Evolutionary conservation across 495 filamentous ascomycete genomes (phyloP).

Genomic region (Opeltia flavorubescens): DNA sequence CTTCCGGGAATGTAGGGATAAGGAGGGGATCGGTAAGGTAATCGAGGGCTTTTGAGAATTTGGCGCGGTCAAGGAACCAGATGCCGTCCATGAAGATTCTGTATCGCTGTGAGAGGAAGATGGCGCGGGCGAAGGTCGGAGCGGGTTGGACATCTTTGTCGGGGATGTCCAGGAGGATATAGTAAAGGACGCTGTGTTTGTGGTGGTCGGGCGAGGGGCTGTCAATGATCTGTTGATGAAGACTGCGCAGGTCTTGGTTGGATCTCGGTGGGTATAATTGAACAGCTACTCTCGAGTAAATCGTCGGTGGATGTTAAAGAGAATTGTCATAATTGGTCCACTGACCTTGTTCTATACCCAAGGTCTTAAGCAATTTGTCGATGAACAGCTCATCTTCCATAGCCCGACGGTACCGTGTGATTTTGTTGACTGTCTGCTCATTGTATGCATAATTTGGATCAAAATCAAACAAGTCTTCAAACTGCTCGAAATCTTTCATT

Average conservation of each 20-base stretch:
- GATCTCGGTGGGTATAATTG: conserved; percentile 57
- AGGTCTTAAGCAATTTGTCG: conserved; percentile 54
- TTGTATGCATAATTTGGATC: conserved; percentile 50
- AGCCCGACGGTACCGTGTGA: conserved; percentile 44
- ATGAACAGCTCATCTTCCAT: conserved; percentile 59
- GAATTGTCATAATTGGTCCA: not conserved
- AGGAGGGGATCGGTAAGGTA: conserved; percentile 62
- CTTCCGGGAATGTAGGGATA: conserved; percentile 65
- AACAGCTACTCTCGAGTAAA: conserved; percentile 24
- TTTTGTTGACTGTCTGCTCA: conserved; percentile 38
- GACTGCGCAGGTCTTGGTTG: conserved; percentile 44
- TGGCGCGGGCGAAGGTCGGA: conserved; percentile 36
- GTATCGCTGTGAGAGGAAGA: conserved; percentile 52
- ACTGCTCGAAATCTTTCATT: conserved; percentile 28
- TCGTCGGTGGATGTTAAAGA: not conserved
- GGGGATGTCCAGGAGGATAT: conserved; percentile 63
- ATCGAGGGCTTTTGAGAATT: conserved; percentile 58
- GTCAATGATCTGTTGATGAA: conserved; percentile 49
- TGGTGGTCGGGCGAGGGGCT: conserved; percentile 48
- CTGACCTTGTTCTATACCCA: conserved; percentile 55
- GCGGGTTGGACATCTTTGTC: conserved; percentile 32
- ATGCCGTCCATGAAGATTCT: conserved; percentile 63
- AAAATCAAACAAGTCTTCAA: conserved; percentile 48
- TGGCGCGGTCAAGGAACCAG: conserved; percentile 61
- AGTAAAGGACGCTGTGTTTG: conserved; percentile 67